phyloP scores from a whole-genome alignment of 2,329 filamentous ascomycete genomes.

The Paramyrothecium roridum region DNA sequence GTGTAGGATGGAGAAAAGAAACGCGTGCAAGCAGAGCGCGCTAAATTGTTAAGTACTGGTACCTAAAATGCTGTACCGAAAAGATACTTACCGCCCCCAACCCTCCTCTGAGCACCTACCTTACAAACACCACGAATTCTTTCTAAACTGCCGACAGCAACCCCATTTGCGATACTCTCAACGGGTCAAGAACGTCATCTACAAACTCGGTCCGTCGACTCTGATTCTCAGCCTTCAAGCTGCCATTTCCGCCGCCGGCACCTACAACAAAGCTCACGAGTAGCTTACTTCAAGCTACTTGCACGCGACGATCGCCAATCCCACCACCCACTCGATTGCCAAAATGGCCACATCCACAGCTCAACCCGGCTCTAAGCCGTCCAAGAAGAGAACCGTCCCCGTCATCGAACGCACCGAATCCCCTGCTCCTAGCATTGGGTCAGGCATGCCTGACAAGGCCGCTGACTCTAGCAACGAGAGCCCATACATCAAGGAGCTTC shows the following conservation, averaged over 20 bases:
- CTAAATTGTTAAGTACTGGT: too few species aligned
- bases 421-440: constrained; percentile 45
- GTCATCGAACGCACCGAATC: constrained; percentile 49
- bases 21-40: too few species aligned
- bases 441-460: constrained; percentile 46
- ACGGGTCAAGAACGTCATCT: too few species aligned
- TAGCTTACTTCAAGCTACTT: background rate
- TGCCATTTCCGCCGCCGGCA: background rate
- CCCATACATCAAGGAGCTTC: constrained; percentile 80
- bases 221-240: background rate
- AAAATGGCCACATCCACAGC: constrained; percentile 61
- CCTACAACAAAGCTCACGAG: background rate
- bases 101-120: constrained; percentile 1
- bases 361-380: constrained; percentile 61
- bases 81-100: too few species aligned
- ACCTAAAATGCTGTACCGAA: too few species aligned
- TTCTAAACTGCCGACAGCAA: background rate
- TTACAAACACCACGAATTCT: constrained; percentile 2
- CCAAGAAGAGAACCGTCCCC: constrained; percentile 65
- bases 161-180: too few species aligned
- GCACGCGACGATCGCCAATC: background rate
- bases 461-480: constrained; percentile 68
- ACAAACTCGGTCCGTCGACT: too few species aligned
- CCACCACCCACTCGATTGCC: background rate
- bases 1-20: too few species aligned